Evolutionary conservation across 78 protist genomes (phyloP).

Genomic region (Isochrysis galbana): DNA sequence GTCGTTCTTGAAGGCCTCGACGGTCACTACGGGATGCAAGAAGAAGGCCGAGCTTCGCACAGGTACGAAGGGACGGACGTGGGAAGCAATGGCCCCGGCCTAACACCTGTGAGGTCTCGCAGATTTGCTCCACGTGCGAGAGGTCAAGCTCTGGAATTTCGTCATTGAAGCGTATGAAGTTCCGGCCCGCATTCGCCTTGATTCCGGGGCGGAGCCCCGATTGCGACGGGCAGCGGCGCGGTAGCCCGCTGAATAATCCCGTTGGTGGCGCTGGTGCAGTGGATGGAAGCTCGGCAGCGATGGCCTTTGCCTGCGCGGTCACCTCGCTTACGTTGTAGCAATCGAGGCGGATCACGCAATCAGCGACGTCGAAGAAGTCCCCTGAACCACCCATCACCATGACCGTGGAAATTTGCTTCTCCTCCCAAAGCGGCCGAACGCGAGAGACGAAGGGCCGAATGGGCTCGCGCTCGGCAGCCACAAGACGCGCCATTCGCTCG

Average conservation of each 20-base stretch:
- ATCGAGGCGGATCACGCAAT: slow-evolving; percentile 26
- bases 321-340: not conserved
- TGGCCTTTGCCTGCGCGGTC: not conserved
- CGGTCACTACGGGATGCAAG: too few relatives aligned
- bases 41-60: too few relatives aligned
- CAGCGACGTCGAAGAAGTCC: slow-evolving; percentile 57
- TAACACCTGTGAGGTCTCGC: slow-evolving; percentile 44
- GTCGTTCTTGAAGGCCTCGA: too few relatives aligned
- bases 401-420: not conserved
- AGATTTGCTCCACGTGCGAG: slow-evolving; percentile 23
- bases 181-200: not conserved
- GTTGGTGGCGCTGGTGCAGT: not conserved
- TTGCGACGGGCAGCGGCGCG: not conserved
- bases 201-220: not conserved
- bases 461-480: slow-evolving; percentile 52
- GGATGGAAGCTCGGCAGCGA: not conserved
- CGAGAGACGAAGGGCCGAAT: slow-evolving; percentile 53
- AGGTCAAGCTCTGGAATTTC: not conserved
- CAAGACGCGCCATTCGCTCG: slow-evolving; percentile 47
- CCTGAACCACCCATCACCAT: not conserved
- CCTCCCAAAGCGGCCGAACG: not conserved
- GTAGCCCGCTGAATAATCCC: not conserved
- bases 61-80: too few relatives aligned
- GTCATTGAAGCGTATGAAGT: not conserved
- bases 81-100: too few relatives aligned